These are phyloP conservation scores for Penicillium sp. DNA, from an alignment of 2,329 filamentous ascomycete species.

Conservation along the genomic window DNA sequence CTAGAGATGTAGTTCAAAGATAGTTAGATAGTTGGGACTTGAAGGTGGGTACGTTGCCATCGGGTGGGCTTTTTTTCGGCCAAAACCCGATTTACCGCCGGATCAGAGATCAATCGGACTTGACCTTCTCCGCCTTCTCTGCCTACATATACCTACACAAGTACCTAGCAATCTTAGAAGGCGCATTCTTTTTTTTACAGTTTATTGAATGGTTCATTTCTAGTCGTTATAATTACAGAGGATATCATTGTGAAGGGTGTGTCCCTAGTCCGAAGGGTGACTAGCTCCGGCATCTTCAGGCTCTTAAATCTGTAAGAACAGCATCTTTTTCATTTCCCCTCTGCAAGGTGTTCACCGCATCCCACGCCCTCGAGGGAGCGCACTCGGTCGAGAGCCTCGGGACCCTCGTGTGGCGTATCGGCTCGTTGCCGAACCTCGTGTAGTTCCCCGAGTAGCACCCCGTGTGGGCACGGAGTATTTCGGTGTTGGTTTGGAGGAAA, in stretches of 20 bases:
- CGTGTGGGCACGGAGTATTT: slow-evolving; percentile 28
- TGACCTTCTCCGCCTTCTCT: slow-evolving; percentile 1
- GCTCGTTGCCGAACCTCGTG: slow-evolving; percentile 20
- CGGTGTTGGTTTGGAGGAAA: slow-evolving; percentile 45
- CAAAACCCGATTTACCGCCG: slow-evolving; percentile 21
- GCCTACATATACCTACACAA: too few species aligned
- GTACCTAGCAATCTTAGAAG: too few species aligned
- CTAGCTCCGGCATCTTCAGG: background rate
- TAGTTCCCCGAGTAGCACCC: slow-evolving; percentile 24
- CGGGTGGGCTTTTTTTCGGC: slow-evolving; percentile 20
- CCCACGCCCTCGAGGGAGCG: slow-evolving; percentile 39
- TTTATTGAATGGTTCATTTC: background rate
- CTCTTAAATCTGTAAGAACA: background rate
- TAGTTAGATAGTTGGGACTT: background rate
- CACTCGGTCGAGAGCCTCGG: slow-evolving; percentile 33
- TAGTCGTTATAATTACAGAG: background rate
- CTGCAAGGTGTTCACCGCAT: slow-evolving; percentile 21
- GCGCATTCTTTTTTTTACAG: background rate
- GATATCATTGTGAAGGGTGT: background rate
- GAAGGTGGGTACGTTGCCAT: slow-evolving; percentile 8
- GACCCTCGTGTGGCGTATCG: slow-evolving; percentile 39
- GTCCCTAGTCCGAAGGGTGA: background rate
- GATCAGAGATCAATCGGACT: slow-evolving; percentile 18
- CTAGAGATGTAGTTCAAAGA: background rate
- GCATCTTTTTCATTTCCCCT: background rate